These are phyloP conservation scores for Chlamydomonas sphaeroides DNA, from an alignment of 139 green algal species.

Conservation along the genomic window DNA sequence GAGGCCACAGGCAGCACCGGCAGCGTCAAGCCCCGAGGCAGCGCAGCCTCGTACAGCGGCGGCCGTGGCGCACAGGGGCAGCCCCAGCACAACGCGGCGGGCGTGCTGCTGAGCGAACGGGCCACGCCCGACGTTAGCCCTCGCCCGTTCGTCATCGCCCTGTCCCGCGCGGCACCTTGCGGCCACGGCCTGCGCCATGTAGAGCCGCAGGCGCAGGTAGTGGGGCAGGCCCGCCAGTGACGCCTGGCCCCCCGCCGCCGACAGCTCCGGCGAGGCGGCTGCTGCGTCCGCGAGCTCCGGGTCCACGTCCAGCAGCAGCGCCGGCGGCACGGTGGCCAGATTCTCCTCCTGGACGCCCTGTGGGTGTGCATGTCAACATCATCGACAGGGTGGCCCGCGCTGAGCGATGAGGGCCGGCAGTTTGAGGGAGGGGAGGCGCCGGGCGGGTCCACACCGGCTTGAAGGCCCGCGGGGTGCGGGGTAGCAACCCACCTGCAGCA, in stretches of 20 bases:
- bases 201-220: constrained; percentile 24
- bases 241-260: not conserved
- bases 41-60: no score
- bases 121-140: not conserved
- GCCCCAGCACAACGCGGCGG: not conserved
- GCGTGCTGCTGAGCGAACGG: no score
- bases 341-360: constrained; percentile 23
- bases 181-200: constrained; percentile 24
- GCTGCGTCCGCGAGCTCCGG: not conserved
- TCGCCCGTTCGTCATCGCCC: not conserved
- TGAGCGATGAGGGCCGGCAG: no score
- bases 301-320: constrained; percentile 37
- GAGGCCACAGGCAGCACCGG: no score
- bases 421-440: no score
- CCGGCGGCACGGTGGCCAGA: not conserved
- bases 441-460: no score
- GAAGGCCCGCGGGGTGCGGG: no score
- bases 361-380: no score
- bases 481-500: constrained; percentile 9
- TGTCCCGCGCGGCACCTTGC: not conserved
- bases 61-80: no score
- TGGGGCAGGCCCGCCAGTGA: not conserved
- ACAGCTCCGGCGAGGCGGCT: not conserved
- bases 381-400: no score
- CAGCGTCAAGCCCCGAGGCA: no score